These are phyloP conservation scores for Penicillium sp. DNA, from an alignment of 2,329 filamentous ascomycete genomes.

Conservation along the genomic window DNA sequence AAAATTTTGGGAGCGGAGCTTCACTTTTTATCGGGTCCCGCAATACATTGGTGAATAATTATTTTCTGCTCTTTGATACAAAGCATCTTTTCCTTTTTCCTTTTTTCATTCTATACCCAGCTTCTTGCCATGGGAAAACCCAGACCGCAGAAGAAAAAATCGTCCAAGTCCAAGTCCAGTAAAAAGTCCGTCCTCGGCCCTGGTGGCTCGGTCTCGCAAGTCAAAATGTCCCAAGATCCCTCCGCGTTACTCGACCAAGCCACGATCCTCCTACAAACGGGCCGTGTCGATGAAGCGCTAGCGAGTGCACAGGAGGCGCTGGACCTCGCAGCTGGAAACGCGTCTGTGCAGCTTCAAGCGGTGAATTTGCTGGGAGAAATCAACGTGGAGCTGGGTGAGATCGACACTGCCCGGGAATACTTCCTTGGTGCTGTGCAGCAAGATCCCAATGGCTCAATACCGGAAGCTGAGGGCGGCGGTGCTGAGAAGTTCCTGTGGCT, in stretches of 20 bases:
- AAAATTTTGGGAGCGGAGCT: slow-evolving; percentile 27
- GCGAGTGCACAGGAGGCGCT: slow-evolving; percentile 52
- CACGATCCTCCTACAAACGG: slow-evolving; percentile 53
- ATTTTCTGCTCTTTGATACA: slow-evolving; percentile 2
- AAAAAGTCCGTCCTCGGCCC: slow-evolving; percentile 43
- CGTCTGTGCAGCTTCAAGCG: slow-evolving; percentile 49
- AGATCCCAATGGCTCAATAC: slow-evolving; percentile 67
- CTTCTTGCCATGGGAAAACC: slow-evolving; percentile 48
- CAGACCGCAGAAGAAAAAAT: slow-evolving; percentile 45
- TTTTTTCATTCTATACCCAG: slow-evolving; percentile 1
- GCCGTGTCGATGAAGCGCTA: slow-evolving; percentile 55
- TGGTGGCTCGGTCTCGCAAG: slow-evolving; percentile 37
- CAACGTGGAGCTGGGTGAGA: slow-evolving; percentile 73
- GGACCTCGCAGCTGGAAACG: slow-evolving; percentile 30
- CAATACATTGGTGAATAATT: slow-evolving; percentile 5
- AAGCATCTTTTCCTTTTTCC: neutral
- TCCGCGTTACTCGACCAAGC: slow-evolving; percentile 55
- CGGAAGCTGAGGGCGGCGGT: slow-evolving; percentile 70
- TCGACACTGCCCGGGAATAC: slow-evolving; percentile 65
- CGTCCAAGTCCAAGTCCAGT: slow-evolving; percentile 38
- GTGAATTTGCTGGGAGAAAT: slow-evolving; percentile 77
- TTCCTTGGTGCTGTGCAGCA: slow-evolving; percentile 69
- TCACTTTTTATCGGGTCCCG: slow-evolving; percentile 18
- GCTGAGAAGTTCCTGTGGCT: slow-evolving; percentile 93
- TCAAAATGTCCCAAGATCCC: slow-evolving; percentile 48